Base-by-base conservation (phyloP, 352 stramenopile species). In the Phytopythium helicoides region DNA sequence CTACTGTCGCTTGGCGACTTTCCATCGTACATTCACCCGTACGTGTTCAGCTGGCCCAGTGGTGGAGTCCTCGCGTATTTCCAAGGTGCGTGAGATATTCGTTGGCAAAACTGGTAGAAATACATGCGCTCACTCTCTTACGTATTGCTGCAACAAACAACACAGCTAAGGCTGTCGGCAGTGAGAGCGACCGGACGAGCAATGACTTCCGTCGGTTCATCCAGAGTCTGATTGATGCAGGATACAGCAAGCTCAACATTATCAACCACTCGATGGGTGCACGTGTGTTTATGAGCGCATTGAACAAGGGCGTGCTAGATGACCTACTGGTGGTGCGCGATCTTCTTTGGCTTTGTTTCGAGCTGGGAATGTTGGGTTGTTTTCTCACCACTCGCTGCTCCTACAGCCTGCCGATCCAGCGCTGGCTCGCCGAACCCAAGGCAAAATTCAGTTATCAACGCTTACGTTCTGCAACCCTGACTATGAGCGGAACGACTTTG, bases 381-480 rank as follows among this genome's bases (percentile, higher is more conserved):
- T 5, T 33, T 10, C 28, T 33, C 9, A 33, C 28, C 28, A 33
- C 5, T 10, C 28, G 28, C 5, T 33, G n/a, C 15, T 16, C 8
- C 15, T 9, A 16, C 31, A 52, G 45, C 3, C 45, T 18, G 45
- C 45, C 9, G 45, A 52, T 9, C n/a, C 31, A 15, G 45, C 31
- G 6, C 45, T 31, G 28, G 26, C 28, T 14, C 28, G 31, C 14
- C 45, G 23, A 0, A 38, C 31, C 8, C n/a, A 31, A 19, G 45
- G 45, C 5, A 67, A 64, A 9, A 46, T 79, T 34, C 52, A 64
- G 42, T 55, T 86, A 5, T 66, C 70, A 14, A 93, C 58, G 16
- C 71, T 95, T 6, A 94, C 72, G 5, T 77, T 95, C 22, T 71
- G 73, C 19, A 94, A 95, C 40, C 80, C 84, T 4, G 84, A 94